A percentile compares a stretch with the other conserved stretches of the same genome.
These are phyloP conservation scores for Noccaea caerulescens DNA, from an alignment of 345 rosid genomes.

Conservation along the genomic window DNA sequence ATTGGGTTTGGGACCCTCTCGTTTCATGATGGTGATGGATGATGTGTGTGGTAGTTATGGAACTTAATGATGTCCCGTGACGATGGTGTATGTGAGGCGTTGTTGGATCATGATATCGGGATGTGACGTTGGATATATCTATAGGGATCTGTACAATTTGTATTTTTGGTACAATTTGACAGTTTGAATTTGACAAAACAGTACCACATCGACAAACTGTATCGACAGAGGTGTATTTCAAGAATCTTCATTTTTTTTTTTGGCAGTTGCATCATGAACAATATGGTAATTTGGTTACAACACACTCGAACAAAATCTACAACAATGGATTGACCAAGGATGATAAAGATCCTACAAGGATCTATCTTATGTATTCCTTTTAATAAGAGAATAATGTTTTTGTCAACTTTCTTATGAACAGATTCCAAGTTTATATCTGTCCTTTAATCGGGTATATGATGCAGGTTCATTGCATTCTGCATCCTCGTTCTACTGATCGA, in stretches of 20 bases:
- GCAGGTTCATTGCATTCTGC: constrained; percentile 57
- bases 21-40: constrained; percentile 21
- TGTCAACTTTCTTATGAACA: constrained; percentile 37
- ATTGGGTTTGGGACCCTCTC: constrained; percentile 30
- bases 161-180: background rate
- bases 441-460: constrained; percentile 4
- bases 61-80: constrained; percentile 20
- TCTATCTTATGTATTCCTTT: constrained; percentile 36
- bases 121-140: constrained; percentile 14
- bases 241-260: background rate
- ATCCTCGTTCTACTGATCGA: constrained; percentile 68
- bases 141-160: background rate
- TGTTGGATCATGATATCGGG: constrained; percentile 23
- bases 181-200: background rate
- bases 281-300: constrained; percentile 14
- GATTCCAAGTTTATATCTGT: constrained; percentile 13
- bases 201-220: background rate
- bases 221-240: background rate
- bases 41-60: constrained; percentile 17
- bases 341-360: constrained; percentile 29
- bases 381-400: constrained; percentile 6
- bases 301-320: constrained; percentile 28
- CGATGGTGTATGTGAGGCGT: constrained; percentile 8
- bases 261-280: constrained; percentile 17
- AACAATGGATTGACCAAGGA: constrained; percentile 26